Base-by-base conservation (phyloP, 176 grass and related monocot species). In the Stipa capillata region DNA sequence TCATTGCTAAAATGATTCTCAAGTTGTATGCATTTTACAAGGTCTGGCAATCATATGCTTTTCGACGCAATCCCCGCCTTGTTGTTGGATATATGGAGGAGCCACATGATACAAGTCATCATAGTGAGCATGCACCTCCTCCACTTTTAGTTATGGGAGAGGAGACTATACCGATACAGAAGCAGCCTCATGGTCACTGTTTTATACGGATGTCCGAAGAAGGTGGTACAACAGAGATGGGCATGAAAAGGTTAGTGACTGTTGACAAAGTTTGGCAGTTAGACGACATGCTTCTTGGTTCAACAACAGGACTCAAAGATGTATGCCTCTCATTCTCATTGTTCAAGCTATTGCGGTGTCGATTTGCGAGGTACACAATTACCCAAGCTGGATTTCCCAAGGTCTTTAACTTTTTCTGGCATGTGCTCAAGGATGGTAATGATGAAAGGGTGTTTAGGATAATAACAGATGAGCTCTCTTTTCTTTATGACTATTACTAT, bases 401-500 rank as follows among this genome's bases (percentile, higher is more conserved):
- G 2, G 35, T n/a, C 17, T 2, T 6, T 0, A 39, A 29, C 8
- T 41, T 67, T 20, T 20, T 64, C 14, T 1, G 36, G 27, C 2
- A 62, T 2, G 5, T 3, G 1, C 55, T 60, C 17, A 5, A 13
- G 4, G 32, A 63, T 4, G 16, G 6, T 6, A 9, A 73, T 0
- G 11, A 52, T 20, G 24, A 21, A 5, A 64, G 42, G n/a, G 3
- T 39, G 5, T 39, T 82, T 15, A 24, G 43, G 3, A 3, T 82
- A 1, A 73, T 73, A 7, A 1, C 43, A 20, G 14, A 64, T 31
- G 80, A 82, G 16, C 21, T 82, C 6, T 63, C 69, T 2, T 82
- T 82, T 3, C 1, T 82, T 21, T 32, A 82, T 29, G 80, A 82
- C 7, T 74, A 73, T 24, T 82, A 82, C 2, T 52, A 63, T 9